phyloP scores from a whole-genome alignment of 208 protist species.

The Leishmania major region DNA sequence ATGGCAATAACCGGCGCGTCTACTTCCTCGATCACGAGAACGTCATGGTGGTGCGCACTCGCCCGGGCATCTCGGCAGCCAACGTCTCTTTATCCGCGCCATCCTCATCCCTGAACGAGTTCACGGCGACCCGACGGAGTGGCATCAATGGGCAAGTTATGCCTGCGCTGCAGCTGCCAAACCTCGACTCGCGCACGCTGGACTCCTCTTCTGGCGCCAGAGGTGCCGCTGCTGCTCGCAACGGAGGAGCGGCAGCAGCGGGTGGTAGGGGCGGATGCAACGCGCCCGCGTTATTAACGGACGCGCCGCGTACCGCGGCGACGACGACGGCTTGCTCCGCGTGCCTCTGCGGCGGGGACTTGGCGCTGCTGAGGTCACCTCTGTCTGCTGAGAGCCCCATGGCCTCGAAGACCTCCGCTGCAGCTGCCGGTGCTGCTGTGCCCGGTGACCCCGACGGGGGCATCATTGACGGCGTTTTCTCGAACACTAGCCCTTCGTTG shows the following conservation, averaged over 20 bases:
- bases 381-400: constrained; percentile 3
- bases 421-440: not conserved
- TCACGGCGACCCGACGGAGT: not conserved
- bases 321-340: not conserved
- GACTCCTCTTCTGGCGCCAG: not conserved
- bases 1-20: constrained; percentile 52
- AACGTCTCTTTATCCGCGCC: not conserved
- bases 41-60: constrained; percentile 50
- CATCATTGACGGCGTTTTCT: not conserved
- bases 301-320: not conserved
- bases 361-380: not conserved
- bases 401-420: not conserved
- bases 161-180: not conserved
- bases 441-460: not conserved
- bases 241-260: not conserved
- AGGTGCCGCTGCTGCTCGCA: not conserved
- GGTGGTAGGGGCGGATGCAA: not conserved
- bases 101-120: not conserved
- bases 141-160: not conserved
- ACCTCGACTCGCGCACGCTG: not conserved
- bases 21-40: constrained; percentile 86
- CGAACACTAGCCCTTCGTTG: constrained; percentile 8
- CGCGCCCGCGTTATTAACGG: not conserved
- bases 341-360: constrained; percentile 10
- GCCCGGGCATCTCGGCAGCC: not conserved